Percentiles rank a stretch among this genome's conserved stretches.
Conservation (phyloP, 1,284 basidiomycete species). For the Fomitopsis betulina region DNA sequence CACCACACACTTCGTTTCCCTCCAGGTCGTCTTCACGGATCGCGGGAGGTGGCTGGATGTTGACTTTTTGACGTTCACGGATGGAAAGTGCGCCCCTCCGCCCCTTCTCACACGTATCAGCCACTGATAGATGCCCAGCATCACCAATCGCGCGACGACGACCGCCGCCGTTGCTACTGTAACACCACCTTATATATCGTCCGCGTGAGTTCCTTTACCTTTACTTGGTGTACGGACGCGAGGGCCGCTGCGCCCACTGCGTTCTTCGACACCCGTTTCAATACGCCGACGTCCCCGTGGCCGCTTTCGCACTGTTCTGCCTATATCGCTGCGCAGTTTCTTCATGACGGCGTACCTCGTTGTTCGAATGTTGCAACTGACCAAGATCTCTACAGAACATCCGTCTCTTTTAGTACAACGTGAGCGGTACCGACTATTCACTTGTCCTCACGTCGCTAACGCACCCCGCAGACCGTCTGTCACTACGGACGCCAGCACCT, state of each 20-base stretch:
- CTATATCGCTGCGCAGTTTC: too few species aligned
- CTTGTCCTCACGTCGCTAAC: not conserved
- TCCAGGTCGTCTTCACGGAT: slow-evolving; percentile 13
- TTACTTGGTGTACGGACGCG: too few species aligned
- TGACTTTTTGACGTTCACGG: slow-evolving; percentile 24
- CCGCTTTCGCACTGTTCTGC: not conserved
- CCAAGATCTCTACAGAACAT: not conserved
- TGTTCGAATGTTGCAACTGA: not conserved
- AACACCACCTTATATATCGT: slow-evolving; percentile 12
- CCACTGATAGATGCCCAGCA: not conserved
- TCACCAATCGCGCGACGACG: not conserved
- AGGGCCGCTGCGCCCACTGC: too few species aligned
- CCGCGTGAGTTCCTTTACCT: slow-evolving; percentile 6
- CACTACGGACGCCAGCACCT: not conserved
- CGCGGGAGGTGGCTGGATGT: slow-evolving; percentile 23
- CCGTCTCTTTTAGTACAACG: not conserved
- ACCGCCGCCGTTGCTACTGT: slow-evolving; percentile 9
- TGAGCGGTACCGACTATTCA: not conserved
- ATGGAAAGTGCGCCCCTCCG: slow-evolving; percentile 12
- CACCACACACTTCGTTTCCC: slow-evolving; percentile 17
- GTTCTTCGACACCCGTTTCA: not conserved
- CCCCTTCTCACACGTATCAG: not conserved
- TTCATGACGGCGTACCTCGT: too few species aligned
- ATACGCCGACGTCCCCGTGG: too few species aligned
- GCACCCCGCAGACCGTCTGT: not conserved